phyloP scores from a whole-genome alignment of 2,329 filamentous ascomycete species.

The Colletotrichum noveboracense region DNA sequence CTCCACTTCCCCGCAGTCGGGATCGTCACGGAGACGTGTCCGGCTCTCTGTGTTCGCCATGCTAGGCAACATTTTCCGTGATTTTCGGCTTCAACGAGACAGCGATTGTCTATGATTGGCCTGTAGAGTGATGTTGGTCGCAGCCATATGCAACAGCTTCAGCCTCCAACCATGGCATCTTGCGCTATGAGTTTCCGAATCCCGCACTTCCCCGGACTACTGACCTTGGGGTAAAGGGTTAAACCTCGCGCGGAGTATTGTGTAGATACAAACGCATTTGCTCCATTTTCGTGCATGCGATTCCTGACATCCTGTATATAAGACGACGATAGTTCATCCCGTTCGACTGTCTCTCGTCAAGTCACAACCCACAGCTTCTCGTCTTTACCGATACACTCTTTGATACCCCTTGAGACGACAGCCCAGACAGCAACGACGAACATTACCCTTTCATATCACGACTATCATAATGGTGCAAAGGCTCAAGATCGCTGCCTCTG shows the following conservation, averaged over 20 bases:
- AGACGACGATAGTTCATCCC: not conserved
- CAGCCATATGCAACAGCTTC: not conserved
- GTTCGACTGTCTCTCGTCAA: not conserved
- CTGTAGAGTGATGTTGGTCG: not conserved
- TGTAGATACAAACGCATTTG: not conserved
- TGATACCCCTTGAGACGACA: not conserved
- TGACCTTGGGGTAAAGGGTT: not conserved
- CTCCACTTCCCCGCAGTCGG: conserved; percentile 10
- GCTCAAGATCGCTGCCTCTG: conserved; percentile 50
- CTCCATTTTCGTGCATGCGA: not conserved
- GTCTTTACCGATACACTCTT: not conserved
- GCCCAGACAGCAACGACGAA: fast-evolving
- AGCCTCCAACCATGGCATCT: not conserved
- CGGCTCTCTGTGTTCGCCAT: not conserved
- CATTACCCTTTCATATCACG: fast-evolving
- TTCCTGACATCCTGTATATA: not conserved
- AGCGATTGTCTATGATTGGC: not conserved
- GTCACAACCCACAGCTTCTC: not conserved
- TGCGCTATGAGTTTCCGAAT: not conserved
- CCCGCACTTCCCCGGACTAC: not conserved
- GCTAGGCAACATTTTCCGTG: not conserved
- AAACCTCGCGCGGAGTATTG: not conserved
- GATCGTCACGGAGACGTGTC: not conserved
- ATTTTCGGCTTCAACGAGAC: not conserved
- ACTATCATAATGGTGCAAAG: conserved; percentile 16